These are phyloP conservation scores for Pythium guiyangense DNA, from an alignment of 352 stramenopile genomes.

Conservation along the genomic window DNA sequence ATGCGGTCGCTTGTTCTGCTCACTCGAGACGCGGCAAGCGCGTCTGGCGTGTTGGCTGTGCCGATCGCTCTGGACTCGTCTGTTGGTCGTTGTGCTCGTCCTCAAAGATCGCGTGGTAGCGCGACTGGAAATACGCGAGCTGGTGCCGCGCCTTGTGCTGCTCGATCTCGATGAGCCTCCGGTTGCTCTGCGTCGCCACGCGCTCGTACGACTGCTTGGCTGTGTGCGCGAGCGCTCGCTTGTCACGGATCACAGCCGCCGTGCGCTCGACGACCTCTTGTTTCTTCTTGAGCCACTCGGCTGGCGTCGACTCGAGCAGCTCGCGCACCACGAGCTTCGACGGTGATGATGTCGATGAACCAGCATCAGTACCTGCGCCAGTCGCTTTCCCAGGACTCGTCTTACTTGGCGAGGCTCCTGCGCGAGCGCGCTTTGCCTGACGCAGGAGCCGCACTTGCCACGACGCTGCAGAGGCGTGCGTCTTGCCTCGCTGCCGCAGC, in stretches of 20 bases:
- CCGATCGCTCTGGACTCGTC: background rate
- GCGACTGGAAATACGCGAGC: slow-evolving; percentile 40
- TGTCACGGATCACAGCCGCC: slow-evolving; percentile 20
- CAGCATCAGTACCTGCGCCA: background rate
- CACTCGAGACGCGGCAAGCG: too few species aligned
- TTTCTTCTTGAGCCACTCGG: slow-evolving; percentile 42
- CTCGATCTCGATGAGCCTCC: slow-evolving; percentile 49
- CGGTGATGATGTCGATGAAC: background rate
- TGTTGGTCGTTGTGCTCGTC: background rate
- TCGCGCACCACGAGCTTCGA: slow-evolving; percentile 3
- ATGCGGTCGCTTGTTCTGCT: background rate
- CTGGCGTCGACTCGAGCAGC: slow-evolving; percentile 19
- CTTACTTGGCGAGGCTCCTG: background rate
- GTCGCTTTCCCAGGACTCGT: background rate
- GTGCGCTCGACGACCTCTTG: slow-evolving; percentile 25
- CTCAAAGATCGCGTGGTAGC: slow-evolving; percentile 19
- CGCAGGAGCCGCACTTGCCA: slow-evolving; percentile 60
- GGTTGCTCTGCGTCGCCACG: slow-evolving; percentile 39
- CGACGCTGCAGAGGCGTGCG: slow-evolving; percentile 2
- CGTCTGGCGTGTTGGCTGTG: background rate
- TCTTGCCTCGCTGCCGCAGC: background rate
- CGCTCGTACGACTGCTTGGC: slow-evolving; percentile 43
- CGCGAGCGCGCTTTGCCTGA: slow-evolving; percentile 11
- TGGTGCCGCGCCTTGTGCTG: slow-evolving; percentile 36
- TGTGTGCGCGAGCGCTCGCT: slow-evolving; percentile 22